These are phyloP conservation scores for Solanum bukasovii DNA, from an alignment of 257 asterid species.

Conservation along the genomic window DNA sequence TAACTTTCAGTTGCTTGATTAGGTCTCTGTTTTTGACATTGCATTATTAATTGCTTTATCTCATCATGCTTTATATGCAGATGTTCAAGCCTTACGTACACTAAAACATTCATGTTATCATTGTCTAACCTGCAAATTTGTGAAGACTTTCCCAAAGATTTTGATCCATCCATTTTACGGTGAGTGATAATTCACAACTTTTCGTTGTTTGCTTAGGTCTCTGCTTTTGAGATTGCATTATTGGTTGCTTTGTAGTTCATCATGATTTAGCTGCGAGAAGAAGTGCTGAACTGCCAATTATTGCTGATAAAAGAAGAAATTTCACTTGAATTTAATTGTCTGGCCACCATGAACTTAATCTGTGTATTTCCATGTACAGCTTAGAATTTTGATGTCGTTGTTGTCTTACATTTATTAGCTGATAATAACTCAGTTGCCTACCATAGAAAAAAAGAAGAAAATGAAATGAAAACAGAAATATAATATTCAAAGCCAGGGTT, in stretches of 20 bases:
- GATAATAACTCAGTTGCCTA: neutral
- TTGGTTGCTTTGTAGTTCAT: neutral
- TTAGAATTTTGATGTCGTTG: neutral
- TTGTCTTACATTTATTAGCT: neutral
- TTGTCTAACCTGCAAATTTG: slow-evolving; percentile 21
- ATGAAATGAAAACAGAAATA: neutral
- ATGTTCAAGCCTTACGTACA: neutral
- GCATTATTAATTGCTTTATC: neutral
- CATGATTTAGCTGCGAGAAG: neutral
- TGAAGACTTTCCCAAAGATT: slow-evolving; percentile 21
- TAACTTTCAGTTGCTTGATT: neutral
- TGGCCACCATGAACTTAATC: neutral
- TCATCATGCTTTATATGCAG: neutral
- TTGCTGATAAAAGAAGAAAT: neutral
- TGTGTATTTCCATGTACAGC: neutral
- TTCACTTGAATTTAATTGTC: neutral
- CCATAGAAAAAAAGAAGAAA: neutral
- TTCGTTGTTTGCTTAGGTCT: neutral
- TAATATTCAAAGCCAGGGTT: neutral
- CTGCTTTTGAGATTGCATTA: neutral
- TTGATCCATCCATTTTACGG: slow-evolving; percentile 22
- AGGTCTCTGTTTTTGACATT: neutral
- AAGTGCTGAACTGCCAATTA: neutral
- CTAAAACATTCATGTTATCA: slow-evolving; percentile 28
- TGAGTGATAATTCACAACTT: slow-evolving; percentile 1